phyloP scores from a whole-genome alignment of 192 early-diverging fungal genomes.

The Podila clonocystis region DNA sequence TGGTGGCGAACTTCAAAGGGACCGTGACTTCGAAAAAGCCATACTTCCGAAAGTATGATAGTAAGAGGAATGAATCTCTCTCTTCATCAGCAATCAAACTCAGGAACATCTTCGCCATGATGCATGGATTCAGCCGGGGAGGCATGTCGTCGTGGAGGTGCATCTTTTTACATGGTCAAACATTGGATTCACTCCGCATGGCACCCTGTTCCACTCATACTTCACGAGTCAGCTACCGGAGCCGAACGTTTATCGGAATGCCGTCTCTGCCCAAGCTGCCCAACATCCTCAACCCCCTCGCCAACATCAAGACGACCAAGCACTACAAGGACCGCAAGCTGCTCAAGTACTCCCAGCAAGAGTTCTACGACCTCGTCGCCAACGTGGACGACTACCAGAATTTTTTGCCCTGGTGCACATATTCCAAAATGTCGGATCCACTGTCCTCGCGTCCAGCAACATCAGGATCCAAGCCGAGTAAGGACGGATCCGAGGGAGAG shows the following conservation, averaged over 20 bases:
- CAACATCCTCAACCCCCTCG: constrained; percentile 20
- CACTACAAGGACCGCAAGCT: constrained; percentile 38
- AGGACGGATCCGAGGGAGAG: constrained; percentile 6
- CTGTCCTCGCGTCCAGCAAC: neutral
- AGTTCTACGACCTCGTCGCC: constrained; percentile 84
- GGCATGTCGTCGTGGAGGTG: no score
- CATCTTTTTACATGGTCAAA: no score
- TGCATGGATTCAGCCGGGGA: no score
- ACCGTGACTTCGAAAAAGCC: no score
- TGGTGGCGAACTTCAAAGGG: no score
- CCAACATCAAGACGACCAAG: constrained; percentile 4
- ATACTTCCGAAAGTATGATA: no score
- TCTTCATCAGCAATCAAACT: no score
- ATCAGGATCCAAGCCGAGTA: neutral
- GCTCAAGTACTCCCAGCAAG: constrained; percentile 74
- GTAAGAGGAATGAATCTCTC: no score
- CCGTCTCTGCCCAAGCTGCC: constrained; percentile 27
- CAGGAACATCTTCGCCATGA: no score
- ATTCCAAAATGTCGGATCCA: constrained; percentile 66
- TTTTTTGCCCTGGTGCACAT: constrained; percentile 87
- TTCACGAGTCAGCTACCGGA: no score
- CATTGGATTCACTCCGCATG: no score
- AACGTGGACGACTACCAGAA: constrained; percentile 83
- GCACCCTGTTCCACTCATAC: no score
- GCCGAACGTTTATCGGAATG: constrained; percentile 22